Base-by-base conservation (phyloP, 371 early-diverging fungal genomes). In the Saksenaea oblongispora region DNA sequence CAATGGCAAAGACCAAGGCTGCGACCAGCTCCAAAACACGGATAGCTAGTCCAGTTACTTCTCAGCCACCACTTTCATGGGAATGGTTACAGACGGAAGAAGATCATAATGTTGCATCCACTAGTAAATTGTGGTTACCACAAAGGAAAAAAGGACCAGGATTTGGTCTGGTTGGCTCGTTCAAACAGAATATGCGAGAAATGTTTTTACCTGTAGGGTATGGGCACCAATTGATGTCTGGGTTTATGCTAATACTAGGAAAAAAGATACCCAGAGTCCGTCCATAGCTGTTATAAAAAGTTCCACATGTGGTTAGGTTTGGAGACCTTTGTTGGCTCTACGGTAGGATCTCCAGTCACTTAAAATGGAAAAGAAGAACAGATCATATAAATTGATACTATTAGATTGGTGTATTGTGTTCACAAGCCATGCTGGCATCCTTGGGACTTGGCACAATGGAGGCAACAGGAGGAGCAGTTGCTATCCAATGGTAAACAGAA, bases 201-300 rank as follows among this genome's bases (percentile, higher is more conserved):
- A 84, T 87, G 82, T 89, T 87, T 56, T 58, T 89, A 22, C 89
- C 89, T 3, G 85, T 89, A 27, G 87, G 89, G 74, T 84, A 80
- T 59, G 64, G n/a, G 3, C 35, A 47, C 5, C n/a, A 22, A 22
- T 13, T 31, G n/a, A 36, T 58, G 10, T 17, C 54, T 54, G 18
- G 17, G 4, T 26, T 64, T 65, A 2, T 58, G 22, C n/a, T 14
- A n/a, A 26, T 7, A n/a, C 28, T 18, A n/a, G 22, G n/a, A 18
- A 39, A 15, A 3, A 61, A 82, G 78, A 10, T 79, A 80, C 59
- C 84, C 84, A 14, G 84, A 84, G 24, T 66, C 78, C n/a, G 76
- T 82, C 0, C 81, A 82, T 61, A 61, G 73, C 34, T 82, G 82
- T 36, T 90, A 90, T 69, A 77, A 76, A 27, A 69, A 65, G 18